phyloP scores from a whole-genome alignment of 2,329 filamentous ascomycete genomes.

The Fusarium sulawesiense region DNA sequence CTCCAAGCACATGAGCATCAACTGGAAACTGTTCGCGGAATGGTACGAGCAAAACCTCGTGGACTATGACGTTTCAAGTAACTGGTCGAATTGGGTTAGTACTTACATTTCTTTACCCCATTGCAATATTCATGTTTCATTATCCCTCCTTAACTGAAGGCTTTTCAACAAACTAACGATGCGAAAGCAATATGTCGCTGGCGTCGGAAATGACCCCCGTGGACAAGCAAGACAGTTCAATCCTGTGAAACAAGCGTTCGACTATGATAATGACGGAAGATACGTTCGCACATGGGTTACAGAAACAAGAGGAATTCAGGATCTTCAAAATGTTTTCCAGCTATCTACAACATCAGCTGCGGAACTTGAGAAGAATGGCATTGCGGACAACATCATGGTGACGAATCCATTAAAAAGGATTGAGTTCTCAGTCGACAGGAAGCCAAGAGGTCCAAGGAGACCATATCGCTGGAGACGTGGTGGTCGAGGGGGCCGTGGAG shows the following conservation, averaged over 20 bases:
- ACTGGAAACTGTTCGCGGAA: conserved; percentile 58
- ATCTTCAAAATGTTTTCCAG: conserved; percentile 73
- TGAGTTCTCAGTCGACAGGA: conserved; percentile 68
- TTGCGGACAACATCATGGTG: conserved; percentile 72
- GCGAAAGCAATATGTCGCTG: conserved; percentile 72
- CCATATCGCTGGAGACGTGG: conserved; percentile 44
- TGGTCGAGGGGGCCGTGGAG: conserved; percentile 37
- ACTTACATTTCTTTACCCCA: too few species aligned
- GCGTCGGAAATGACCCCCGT: conserved; percentile 82
- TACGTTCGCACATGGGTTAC: conserved; percentile 81
- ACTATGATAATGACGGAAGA: conserved; percentile 76
- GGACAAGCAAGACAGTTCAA: conserved; percentile 81
- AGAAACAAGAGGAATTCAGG: conserved; percentile 68
- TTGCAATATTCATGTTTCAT: too few species aligned
- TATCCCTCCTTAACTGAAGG: neutral
- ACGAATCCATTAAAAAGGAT: conserved; percentile 74
- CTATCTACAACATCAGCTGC: conserved; percentile 71
- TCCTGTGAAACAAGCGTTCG: conserved; percentile 81
- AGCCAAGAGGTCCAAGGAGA: conserved; percentile 50
- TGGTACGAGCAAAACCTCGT: conserved; percentile 82
- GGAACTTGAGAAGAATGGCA: conserved; percentile 66
- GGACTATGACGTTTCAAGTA: conserved; percentile 78
- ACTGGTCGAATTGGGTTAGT: conserved; percentile 81
- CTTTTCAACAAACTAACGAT: rapidly evolving
- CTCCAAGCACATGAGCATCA: rapidly evolving